A percentile compares a stretch with the other conserved stretches of the same genome.
Evolutionary conservation across 2,329 filamentous ascomycete species (phyloP).

Genomic region (Myriosclerotinia curreyana): DNA sequence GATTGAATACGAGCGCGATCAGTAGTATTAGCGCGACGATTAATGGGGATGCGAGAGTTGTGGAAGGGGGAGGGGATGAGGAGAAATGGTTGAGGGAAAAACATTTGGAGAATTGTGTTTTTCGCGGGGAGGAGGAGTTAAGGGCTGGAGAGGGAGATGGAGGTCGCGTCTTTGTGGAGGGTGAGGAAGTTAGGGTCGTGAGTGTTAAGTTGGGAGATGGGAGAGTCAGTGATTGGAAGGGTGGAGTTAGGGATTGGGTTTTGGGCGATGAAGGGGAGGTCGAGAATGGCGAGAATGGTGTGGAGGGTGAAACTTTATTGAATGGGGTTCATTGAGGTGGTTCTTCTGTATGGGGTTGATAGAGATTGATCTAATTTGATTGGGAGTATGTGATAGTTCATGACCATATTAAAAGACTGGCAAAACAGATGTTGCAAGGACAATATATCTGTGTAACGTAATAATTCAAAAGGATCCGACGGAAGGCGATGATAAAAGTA

Average conservation of each 20-base stretch:
- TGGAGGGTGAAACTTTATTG: constrained; percentile 26
- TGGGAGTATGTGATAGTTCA: neutral
- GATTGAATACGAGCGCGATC: constrained; percentile 85
- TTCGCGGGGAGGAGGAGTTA: constrained; percentile 55
- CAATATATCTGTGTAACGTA: neutral
- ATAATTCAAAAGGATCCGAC: too few relatives aligned
- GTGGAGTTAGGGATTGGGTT: constrained; percentile 79
- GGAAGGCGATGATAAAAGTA: too few relatives aligned
- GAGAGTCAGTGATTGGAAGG: constrained; percentile 91
- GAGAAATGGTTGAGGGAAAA: constrained; percentile 78
- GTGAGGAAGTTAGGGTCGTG: constrained; percentile 82
- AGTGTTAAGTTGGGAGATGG: constrained; percentile 81
- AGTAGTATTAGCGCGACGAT: constrained; percentile 91
- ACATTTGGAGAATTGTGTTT: constrained; percentile 91
- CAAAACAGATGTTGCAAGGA: neutral
- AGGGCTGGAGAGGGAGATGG: constrained; percentile 48
- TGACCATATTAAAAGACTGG: neutral
- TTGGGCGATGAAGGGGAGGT: constrained; percentile 24
- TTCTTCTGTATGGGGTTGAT: neutral
- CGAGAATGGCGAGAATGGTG: constrained; percentile 23
- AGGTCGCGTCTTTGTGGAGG: constrained; percentile 67
- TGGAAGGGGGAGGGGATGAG: constrained; percentile 71
- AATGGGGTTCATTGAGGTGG: constrained; percentile 31
- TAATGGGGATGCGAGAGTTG: constrained; percentile 77
- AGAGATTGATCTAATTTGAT: neutral